Base-by-base conservation (phyloP, 2,329 filamentous ascomycete genomes). In the Ophiostoma montium region DNA sequence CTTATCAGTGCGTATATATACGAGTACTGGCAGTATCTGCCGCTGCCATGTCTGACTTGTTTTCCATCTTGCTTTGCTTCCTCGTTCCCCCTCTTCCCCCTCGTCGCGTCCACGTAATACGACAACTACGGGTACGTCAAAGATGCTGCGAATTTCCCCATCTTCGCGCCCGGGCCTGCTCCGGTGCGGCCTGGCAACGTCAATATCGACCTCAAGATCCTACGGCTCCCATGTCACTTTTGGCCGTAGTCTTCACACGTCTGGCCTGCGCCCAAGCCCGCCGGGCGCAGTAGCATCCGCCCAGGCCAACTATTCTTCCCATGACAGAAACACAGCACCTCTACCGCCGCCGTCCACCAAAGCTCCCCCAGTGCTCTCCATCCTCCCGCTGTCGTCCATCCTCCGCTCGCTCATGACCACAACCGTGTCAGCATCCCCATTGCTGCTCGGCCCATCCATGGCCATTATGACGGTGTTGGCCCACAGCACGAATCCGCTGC, bases 361-460 rank as follows among this genome's bases (percentile, higher is more conserved):
- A 15, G 18, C 13, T 38, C 43, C 12, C 32, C 31, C 51, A 1
- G 73, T 80, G 2, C 70, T 88, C 19, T 76, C 80, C 0, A 71
- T 84, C 36, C 70, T 88, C 33, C 82, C 84, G 0, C 66, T 86
- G 3, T 70, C 69, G 50, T 78, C 76, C 51, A 69, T 89, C 35
- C 62, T 88, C 16, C 79, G 84, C 52, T 85, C 82, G 9, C 74
- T 86, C 50, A 69, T 77, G 55, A 84, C 83, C 48, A 83, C 76
- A 6, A 72, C 74, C 33, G 73, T 88, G 53, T 87, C 84, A 0
- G 84, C 81, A 1, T 86, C 82, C 1, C 78, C 70, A 2, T 18
- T 82, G 5, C 75, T 94, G 5, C 75, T 94, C 2, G 67, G 70
- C 2, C 80, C 84, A 0, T 88, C 83, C 8, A 70, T 92, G 43